Evolutionary conservation across 106 monocot species (phyloP), one percentile per base, ranked within the genome.

Genomic region (Amphibolis antarctica): DNA sequence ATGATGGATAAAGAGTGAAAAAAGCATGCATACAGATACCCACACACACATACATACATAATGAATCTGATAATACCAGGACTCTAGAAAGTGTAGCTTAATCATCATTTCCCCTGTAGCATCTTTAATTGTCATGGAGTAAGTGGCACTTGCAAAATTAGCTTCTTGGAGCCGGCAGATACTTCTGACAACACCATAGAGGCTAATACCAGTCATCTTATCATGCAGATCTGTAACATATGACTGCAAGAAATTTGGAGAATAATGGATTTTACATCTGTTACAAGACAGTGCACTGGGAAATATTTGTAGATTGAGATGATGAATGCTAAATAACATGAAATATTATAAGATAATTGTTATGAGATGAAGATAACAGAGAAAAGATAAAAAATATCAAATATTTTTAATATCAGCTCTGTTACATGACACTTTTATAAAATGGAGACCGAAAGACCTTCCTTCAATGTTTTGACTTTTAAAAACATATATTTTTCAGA

Each of bases 161-260:
- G 12, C 53, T 53, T 83, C 77, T 62, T n/a, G n/a, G n/a, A n/a
- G n/a, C n/a, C 69, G 83, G 31, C 12, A 47, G 44, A 92, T 68
- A 50, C 76, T 68, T 55, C 51, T 70, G 29, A 92, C 69, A 51
- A 72, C 66, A 20, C 81, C 86, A 72, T 79, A 87, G 45, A 92
- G 76, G 63, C 79, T 84, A 67, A 87, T 69, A 58, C 92, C 84
- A 54, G 76, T 77, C 81, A 86, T 87, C 75, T 83, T 92, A 62
- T 87, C 79, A 75, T 46, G 69, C 66, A 92, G 81, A 75, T 87
- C 92, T 14, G 53, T 72, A 59, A 87, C 77, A 71, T 77, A 80
- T 53, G 66, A 29, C 92, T 92, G 75, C 67, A 79, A 48, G 46
- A 65, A 19, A 63, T 31, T 21, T 17, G 23, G 24, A 5, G 18